These are phyloP conservation scores for Cubamyces lactineus DNA, from an alignment of 768 basidiomycete species.

Conservation along the genomic window DNA sequence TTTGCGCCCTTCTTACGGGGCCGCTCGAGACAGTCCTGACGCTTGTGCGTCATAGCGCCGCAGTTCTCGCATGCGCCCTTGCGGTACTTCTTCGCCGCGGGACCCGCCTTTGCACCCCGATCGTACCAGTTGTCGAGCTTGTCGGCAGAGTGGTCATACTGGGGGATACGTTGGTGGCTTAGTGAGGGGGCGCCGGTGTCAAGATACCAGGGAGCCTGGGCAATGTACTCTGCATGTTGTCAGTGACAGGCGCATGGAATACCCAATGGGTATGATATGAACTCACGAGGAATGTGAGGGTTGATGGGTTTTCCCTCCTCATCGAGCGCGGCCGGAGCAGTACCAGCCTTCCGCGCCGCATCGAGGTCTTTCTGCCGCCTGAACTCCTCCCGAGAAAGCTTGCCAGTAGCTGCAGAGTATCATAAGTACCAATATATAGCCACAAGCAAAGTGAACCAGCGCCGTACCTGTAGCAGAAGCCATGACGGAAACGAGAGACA, in stretches of 20 bases:
- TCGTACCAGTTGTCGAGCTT: conserved; percentile 93
- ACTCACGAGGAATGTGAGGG: conserved; percentile 93
- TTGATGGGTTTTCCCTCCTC: conserved; percentile 96
- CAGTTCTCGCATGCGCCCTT: conserved; percentile 99
- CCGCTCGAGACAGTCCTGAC: conserved; percentile 90
- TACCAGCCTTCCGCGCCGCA: conserved; percentile 97
- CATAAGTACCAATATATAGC: not conserved
- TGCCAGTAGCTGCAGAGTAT: conserved; percentile 53
- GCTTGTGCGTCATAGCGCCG: conserved; percentile 93
- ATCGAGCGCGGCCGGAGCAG: conserved; percentile 93
- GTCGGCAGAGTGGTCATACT: conserved; percentile 57
- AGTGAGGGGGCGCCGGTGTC: conserved; percentile 93
- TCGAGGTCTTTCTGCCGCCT: conserved; percentile 96
- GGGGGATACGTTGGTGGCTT: conserved; percentile 86
- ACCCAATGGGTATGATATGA: not conserved
- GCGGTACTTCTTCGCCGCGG: conserved; percentile 94
- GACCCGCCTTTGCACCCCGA: conserved; percentile 80
- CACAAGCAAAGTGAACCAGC: not conserved
- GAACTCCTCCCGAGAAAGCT: conserved; percentile 93
- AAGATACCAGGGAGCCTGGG: conserved; percentile 98
- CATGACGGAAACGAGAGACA: conserved; percentile 13
- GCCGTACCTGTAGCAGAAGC: conserved; percentile 27
- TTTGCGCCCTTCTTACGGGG: conserved; percentile 96
- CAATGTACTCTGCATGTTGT: conserved; percentile 80
- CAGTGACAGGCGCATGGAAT: not conserved